Base-by-base conservation (phyloP, 2,329 filamentous ascomycete species). In the Penicillium palitans region DNA sequence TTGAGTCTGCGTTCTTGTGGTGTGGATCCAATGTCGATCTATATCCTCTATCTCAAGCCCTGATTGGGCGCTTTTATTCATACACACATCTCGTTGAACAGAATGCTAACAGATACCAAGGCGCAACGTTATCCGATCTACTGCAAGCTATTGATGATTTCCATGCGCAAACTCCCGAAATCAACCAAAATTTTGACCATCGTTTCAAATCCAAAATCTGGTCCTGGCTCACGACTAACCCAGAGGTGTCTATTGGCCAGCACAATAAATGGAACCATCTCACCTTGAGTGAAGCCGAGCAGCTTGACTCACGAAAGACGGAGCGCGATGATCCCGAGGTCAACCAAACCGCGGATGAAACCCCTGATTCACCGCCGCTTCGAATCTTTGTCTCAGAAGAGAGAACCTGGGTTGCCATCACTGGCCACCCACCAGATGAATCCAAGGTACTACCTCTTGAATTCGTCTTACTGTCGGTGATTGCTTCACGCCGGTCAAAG, bases 371-470 rank as follows among this genome's bases (percentile, higher is more conserved):
- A n/a, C 44, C 61, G 1, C 47, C 53, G 24, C 33, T 69, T 40
- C 77, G 78, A 37, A 71, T 85, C 8, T 81, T 76, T 66, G 81
- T 84, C 8, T 84, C 79, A 7, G 76, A 82, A 61, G 80, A 84
- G 52, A 78, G 83, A 37, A 81, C 82, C 27, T 88, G 86, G 84
- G 76, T 81, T 56, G 83, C 84, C 9, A 74, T 88, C 51, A 79
- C 85, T 13, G 85, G 85, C 2, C 86, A 88, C 70, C 79, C 79
- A 21, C 79, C 81, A 25, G 85, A 88, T 64, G 73, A 78, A 17
- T 79, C 77, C 48, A 82, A 80, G 60, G 74, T 87, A 4, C 77
- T 82, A 1, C 72, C 74, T 0, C 76, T 81, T 54, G 83, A 87
- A 62, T 87, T 87, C 61, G 74, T 76, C 13, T 72, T 85, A 19